Evolutionary conservation across 805 yeast species (phyloP), one percentile per base, ranked within the genome.

Genomic region (Kuraishia molischiana): DNA sequence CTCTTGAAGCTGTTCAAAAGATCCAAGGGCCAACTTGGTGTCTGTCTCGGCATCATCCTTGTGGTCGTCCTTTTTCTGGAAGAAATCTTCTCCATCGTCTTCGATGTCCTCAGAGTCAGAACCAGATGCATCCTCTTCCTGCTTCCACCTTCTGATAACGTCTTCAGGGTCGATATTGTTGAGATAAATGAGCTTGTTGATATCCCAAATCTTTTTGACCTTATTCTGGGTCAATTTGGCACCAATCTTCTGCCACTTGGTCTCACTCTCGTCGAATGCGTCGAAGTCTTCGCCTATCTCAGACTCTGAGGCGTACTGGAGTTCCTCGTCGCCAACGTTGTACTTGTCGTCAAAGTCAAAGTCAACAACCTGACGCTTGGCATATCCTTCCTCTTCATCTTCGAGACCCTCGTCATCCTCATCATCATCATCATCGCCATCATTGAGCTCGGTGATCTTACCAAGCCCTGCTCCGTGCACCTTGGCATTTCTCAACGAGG

Each of bases 141-240:
- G 66, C 46, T 58, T 74, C 94, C 94, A 85, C 58, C 89, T 72
- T 30, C 62, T 64, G 34, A 85, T 64, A 24, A 72, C 92, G 44
- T 82, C 92, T 1, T 61, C 66, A 0, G 97, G 89, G 10, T 77
- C 74, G 31, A 86, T 67, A 47, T 85, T 81, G 40, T 80, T 77
- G 74, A 83, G 69, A 56, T 92, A 90, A 4, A 92, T 63, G 39
- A 90, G 62, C 51, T 83, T 85, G 48, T 80, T 78, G 43, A 90
- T 74, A 56, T 90, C 85, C 89, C 94, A 85, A 41, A 64, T 66
- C 59, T 67, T 73, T 49, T 61, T 67, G 52, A 59, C 64, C 4
- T 71, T 46, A 14, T 28, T 14, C n/a, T 80, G 72, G 43, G 72
- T 65, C 41, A 84, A 63, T 47, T 70, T 77, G 4, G 75, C 54